Base-by-base conservation (phyloP, 129 eudicot genomes). In the Mikania micrantha region DNA sequence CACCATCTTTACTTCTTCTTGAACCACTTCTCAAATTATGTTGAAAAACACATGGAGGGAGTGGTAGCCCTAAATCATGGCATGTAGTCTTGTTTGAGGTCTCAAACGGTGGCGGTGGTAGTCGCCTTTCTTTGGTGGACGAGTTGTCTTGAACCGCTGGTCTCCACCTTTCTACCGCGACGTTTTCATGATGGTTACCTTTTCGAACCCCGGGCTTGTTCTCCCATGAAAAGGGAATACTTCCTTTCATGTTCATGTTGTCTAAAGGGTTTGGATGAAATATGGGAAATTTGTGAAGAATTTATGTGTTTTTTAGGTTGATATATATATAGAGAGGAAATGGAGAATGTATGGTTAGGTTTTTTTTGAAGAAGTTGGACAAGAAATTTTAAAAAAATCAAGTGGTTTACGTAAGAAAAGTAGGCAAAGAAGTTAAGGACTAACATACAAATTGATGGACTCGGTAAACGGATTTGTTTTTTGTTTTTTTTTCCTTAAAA, bases 141-240 rank as follows among this genome's bases (percentile, higher is more conserved):
- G 36, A 38, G 57, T 19, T 19, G 32, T 35, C 32, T 1, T 52
- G 61, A 22, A 36, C 70, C 20, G 9, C 32, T 69, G 4, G 54
- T 60, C n/a, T 21, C 73, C 22, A 15, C 69, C 25, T 35, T 60
- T 47, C 39, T 42, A 11, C 3, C 12, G 24, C 32, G 41, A 35
- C 7, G 56, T 31, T 60, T 19, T 36, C 39, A 1, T 24, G 54
- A 29, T 6, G 13, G 19, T 4, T 0, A 15, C 54, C 67, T 74
- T 84, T 87, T 68, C 81, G 64, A 3, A 78, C 77, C 24, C 95
- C 95, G 34, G 90, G 87, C 54, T 39, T 71, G 70, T 84, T 87
- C 38, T 87, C 95, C 95, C 95, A 87, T 22, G 95, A 84, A 58
- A 84, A 87, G 52, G 95, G 95, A 12, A 84, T 64, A n/a, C 44